These are phyloP conservation scores for Fusarium beomiforme DNA, from an alignment of 2,329 filamentous ascomycete species.

Conservation along the genomic window DNA sequence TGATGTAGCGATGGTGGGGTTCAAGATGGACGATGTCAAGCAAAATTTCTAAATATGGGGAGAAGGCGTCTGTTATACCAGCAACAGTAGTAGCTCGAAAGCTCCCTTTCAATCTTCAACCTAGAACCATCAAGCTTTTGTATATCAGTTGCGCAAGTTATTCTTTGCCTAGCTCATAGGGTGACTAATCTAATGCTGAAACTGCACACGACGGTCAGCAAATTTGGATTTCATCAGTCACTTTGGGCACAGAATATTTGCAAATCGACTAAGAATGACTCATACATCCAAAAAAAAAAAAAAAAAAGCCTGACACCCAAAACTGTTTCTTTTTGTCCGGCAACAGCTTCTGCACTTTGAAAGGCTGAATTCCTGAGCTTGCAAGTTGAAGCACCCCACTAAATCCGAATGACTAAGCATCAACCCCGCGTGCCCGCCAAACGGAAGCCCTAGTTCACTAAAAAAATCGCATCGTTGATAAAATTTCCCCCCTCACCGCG, in stretches of 20 bases:
- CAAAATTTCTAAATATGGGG: constrained; percentile 10
- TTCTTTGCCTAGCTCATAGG: constrained; percentile 25
- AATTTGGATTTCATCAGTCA: constrained; percentile 12
- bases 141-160: constrained; percentile 11
- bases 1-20: constrained; percentile 5
- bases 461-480: constrained; percentile 40
- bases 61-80: not conserved
- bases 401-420: constrained; percentile 10
- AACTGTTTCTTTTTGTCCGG: constrained; percentile 6
- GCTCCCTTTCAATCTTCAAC: constrained; percentile 12
- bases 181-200: constrained; percentile 39
- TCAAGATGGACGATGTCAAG: not conserved
- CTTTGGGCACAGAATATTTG: constrained; percentile 10
- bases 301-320: constrained; percentile 12
- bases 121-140: not conserved
- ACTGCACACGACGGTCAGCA: constrained; percentile 33
- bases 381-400: constrained; percentile 45
- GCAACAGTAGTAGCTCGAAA: not conserved
- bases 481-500: constrained; percentile 50
- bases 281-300: constrained; percentile 37
- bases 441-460: constrained; percentile 53
- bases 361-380: constrained; percentile 15
- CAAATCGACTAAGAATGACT: constrained; percentile 43
- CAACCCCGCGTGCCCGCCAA: constrained; percentile 42
- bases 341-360: constrained; percentile 4